Evolutionary conservation across 306 rosid species (phyloP).

Genomic region (Heteromeles arbutifolia): DNA sequence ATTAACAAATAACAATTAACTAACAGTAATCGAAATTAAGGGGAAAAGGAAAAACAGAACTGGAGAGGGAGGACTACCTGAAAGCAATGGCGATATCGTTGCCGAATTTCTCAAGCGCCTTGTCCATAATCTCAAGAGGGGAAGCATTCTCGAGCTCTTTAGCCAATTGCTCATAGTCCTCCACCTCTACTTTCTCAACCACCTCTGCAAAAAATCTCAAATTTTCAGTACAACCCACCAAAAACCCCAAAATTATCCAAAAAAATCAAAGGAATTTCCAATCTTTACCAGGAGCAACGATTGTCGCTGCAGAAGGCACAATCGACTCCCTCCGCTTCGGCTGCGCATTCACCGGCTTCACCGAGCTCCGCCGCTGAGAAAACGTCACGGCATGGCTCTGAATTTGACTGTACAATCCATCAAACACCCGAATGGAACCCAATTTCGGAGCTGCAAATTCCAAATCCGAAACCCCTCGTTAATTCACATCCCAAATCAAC

Average conservation of each 20-base stretch:
- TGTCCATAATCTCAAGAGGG: constrained; percentile 72
- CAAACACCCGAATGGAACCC: constrained; percentile 31
- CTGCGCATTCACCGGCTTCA: constrained; percentile 43
- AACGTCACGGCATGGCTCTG: constrained; percentile 13
- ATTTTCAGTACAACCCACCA: not conserved
- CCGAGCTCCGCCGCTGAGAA: constrained; percentile 29
- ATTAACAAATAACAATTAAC: no score
- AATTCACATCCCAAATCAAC: not conserved
- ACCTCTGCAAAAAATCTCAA: constrained; percentile 47
- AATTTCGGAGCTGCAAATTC: constrained; percentile 46
- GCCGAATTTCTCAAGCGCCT: constrained; percentile 70
- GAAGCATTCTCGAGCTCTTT: constrained; percentile 57
- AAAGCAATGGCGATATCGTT: constrained; percentile 78
- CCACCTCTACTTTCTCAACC: constrained; percentile 39
- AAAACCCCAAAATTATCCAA: not conserved
- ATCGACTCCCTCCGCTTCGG: constrained; percentile 40
- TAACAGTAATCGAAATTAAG: no score
- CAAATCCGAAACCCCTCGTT: not conserved
- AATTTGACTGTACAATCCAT: constrained; percentile 17
- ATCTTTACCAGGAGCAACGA: constrained; percentile 42
- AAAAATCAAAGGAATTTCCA: not conserved
- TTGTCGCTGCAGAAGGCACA: constrained; percentile 42
- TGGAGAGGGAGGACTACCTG: constrained; percentile 38
- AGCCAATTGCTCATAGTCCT: constrained; percentile 42
- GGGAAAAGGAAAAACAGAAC: not conserved